Evolutionary conservation across 2,329 filamentous ascomycete genomes (phyloP).

Genomic region (Lojkania enalia): DNA sequence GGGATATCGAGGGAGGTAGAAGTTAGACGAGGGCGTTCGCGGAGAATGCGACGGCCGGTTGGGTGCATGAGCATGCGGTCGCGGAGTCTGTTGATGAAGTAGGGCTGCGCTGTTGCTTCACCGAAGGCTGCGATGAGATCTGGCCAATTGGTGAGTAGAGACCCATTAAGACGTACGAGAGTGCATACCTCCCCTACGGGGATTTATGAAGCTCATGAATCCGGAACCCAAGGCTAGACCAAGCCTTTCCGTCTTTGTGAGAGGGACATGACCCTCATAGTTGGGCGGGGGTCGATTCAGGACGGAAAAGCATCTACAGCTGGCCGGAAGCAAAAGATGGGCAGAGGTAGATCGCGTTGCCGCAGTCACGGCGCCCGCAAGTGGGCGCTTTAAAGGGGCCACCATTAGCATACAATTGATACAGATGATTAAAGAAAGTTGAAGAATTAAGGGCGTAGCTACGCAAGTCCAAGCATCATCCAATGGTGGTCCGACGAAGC

Average conservation of each 20-base stretch:
- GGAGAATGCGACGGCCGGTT: conserved; percentile 88
- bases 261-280: conserved; percentile 89
- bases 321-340: conserved; percentile 20
- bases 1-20: conserved; percentile 70
- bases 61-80: conserved; percentile 84
- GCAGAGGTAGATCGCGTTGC: conserved; percentile 8
- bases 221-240: conserved; percentile 68
- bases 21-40: conserved; percentile 84
- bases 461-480: conserved; percentile 5
- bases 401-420: conserved; percentile 20
- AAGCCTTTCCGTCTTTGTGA: conserved; percentile 75
- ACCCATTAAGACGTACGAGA: background rate
- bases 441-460: conserved; percentile 1
- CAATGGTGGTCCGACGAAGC: conserved; percentile 17
- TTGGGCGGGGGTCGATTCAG: conserved; percentile 83
- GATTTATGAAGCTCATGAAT: conserved; percentile 67
- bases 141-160: conserved; percentile 36
- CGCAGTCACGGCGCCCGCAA: conserved; percentile 2
- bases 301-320: conserved; percentile 69
- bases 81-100: conserved; percentile 90
- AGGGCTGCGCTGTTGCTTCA: conserved; percentile 91
- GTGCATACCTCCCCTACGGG: conserved; percentile 71
- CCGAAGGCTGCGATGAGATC: conserved; percentile 95
- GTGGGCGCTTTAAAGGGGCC: conserved; percentile 13
- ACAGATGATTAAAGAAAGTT: too few relatives aligned